Conservation (phyloP, 768 basidiomycete species). For the Lentinula guzmanii region DNA sequence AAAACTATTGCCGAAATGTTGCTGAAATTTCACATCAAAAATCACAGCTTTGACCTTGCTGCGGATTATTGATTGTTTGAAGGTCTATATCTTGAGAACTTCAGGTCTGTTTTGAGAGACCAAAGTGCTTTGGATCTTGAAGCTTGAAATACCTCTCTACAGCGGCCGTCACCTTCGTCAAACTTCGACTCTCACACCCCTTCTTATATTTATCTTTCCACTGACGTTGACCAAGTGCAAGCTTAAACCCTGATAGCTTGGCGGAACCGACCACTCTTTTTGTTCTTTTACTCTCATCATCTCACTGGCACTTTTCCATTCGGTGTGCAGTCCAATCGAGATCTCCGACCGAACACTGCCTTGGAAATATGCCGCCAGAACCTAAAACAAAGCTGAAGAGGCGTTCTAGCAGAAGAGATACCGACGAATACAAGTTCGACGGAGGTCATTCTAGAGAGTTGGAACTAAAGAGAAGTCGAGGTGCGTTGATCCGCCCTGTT, state of each 20-base stretch:
- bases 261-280: slow-evolving; percentile 3
- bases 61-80: background rate
- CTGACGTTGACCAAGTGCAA: background rate
- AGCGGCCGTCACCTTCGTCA: background rate
- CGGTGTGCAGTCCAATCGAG: background rate
- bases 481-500: background rate
- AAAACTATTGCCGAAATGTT: background rate
- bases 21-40: background rate
- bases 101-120: background rate
- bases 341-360: background rate
- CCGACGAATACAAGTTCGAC: slow-evolving; percentile 4
- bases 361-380: slow-evolving; percentile 2
- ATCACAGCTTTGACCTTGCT: background rate
- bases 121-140: background rate
- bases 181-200: background rate
- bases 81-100: background rate
- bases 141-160: background rate
- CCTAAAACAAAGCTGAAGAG: slow-evolving; percentile 4
- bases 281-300: slow-evolving; percentile 4
- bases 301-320: background rate
- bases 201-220: background rate
- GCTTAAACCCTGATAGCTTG: slow-evolving; percentile 2
- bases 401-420: slow-evolving; percentile 5
- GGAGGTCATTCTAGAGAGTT: slow-evolving; percentile 7
- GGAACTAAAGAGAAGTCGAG: slow-evolving; percentile 6